Evolutionary conservation across 1,139 yeast genomes (phyloP), one percentile per base, ranked within the genome.

Genomic region (Meyerozyma smithsonii): DNA sequence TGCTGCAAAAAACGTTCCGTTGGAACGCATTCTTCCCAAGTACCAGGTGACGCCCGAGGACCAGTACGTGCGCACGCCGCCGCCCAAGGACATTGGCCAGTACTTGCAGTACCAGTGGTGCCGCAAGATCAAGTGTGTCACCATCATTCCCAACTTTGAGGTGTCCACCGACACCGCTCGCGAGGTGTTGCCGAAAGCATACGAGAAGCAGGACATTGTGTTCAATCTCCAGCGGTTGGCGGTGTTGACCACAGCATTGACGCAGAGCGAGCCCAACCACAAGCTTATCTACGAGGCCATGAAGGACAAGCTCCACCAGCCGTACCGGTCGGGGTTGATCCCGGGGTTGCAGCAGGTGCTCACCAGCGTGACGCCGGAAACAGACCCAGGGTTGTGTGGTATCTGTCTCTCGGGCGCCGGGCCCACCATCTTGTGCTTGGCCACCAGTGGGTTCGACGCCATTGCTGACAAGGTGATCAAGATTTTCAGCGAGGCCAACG

Each of bases 331-430:
- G 56, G 81, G 81, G 11, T 74, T 92, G 54, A 87, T 92, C 43
- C 98, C 98, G 2, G 98, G 98, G 0, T 74, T 92, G 43, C 73
- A 83, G 5, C 88, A 86, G 47, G 89, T 92, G 33, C 73, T 92
- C 51, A 68, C 79, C n/a, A 74, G 84, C 12, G 81, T 90, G 40
- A 87, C 94, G 1, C 97, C 97, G 26, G 72, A 77, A 30, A 70
- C 86, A 4, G 86, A 86, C 58, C 83, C 83, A 1, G 97, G 97
- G 2, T 73, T 90, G 36, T 73, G 94, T 48, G 98, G 98, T 38
- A 88, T 92, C 51, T 92, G 98, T 61, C 73, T 92, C 42, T 85
- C 96, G 15, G 98, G 98, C 39, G 98, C 98, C 5, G 98, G 98
- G 1, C 98, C 98, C 40, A 92, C 98, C 16, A 90, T 92, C 42